A percentile compares a stretch with the other conserved stretches of the same genome.
Conservation (phyloP, 1,284 basidiomycete genomes). For the Abortiporus biennis region DNA sequence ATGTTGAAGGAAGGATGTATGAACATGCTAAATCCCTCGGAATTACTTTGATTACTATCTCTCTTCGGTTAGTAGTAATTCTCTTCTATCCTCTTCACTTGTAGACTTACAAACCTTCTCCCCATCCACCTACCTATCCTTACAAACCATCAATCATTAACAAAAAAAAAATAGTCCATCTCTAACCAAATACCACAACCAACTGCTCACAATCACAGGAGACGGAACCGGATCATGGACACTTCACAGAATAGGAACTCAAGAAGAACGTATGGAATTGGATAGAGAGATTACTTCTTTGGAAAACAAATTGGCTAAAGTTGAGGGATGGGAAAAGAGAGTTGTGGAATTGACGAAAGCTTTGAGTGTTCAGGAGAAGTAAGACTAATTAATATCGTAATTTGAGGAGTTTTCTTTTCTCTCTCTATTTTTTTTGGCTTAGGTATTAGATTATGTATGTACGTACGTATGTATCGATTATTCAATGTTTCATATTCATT, state of each 20-base stretch:
- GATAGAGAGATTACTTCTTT: slow-evolving; percentile 66
- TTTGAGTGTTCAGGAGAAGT: slow-evolving; percentile 28
- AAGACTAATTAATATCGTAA: too few species aligned
- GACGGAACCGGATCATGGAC: slow-evolving; percentile 66
- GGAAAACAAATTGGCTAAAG: slow-evolving; percentile 61
- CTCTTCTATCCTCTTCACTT: neutral
- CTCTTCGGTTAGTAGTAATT: slow-evolving; percentile 49
- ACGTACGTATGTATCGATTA: too few species aligned
- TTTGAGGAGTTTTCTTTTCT: too few species aligned
- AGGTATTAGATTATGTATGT: too few species aligned
- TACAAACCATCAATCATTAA: slow-evolving; percentile 1
- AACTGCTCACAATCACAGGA: slow-evolving; percentile 70
- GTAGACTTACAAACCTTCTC: neutral
- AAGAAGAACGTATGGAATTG: slow-evolving; percentile 66
- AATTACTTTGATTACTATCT: slow-evolving; percentile 92
- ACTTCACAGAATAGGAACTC: slow-evolving; percentile 63
- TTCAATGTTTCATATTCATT: too few species aligned
- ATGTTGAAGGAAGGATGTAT: slow-evolving; percentile 96
- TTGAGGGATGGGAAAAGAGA: slow-evolving; percentile 59
- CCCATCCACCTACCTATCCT: neutral
- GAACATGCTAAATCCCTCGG: slow-evolving; percentile 88
- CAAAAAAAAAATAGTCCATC: slow-evolving; percentile 52
- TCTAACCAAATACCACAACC: slow-evolving; percentile 79
- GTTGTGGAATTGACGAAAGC: slow-evolving; percentile 51
- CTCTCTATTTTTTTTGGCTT: too few species aligned